Base-by-base conservation (phyloP, 306 rosid genomes). In the Trichosanthes truncata region DNA sequence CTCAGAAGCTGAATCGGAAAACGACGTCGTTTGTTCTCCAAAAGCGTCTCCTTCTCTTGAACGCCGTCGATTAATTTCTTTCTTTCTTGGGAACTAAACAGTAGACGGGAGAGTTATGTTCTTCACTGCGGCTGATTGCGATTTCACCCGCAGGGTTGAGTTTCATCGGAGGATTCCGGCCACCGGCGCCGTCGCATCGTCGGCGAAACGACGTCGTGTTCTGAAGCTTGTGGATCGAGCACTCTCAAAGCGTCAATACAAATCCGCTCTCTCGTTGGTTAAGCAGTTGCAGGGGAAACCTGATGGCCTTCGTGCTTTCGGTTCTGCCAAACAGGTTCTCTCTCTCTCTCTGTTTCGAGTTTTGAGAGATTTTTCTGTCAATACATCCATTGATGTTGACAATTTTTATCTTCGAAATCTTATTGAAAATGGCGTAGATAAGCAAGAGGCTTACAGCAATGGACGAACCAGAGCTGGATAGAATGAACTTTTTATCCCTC, bases 391-490 rank as follows among this genome's bases (percentile, higher is more conserved):
- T 48, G 38, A 72, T 72, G 43, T 1, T 3, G 3, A 7, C 9
- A n/a, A 5, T 55, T 55, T 13, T 35, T 35, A 0, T 36, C 35
- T 56, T 56, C n/a, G 25, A 52, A 35, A 75, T 51, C 46, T 52
- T 31, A 9, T 23, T 55, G 26, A 48, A 56, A 76, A 35, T 71
- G 53, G 74, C 74, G 66, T 81, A 95, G 97, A 88, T 92, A 63
- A 93, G 93, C 67, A 94, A 92, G 81, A 91, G 93, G 80, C 91
- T 89, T 33, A 91, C 90, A 81, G 78, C 91, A 49, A 85, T 95
- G 89, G 96, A 91, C 57, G 98, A 95, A 81, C 81, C 90, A 80
- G 92, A 84, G 93, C 84, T 92, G 59, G 90, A 95, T 81, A 92
- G 94, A 71, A 91, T 86, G 7, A 93, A 91, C 36, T 20, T 96